Percentiles rank a stretch among this genome's conserved stretches.
These are phyloP conservation scores for Capronia epimyces DNA, from an alignment of 2,329 filamentous ascomycete species.

Conservation along the genomic window DNA sequence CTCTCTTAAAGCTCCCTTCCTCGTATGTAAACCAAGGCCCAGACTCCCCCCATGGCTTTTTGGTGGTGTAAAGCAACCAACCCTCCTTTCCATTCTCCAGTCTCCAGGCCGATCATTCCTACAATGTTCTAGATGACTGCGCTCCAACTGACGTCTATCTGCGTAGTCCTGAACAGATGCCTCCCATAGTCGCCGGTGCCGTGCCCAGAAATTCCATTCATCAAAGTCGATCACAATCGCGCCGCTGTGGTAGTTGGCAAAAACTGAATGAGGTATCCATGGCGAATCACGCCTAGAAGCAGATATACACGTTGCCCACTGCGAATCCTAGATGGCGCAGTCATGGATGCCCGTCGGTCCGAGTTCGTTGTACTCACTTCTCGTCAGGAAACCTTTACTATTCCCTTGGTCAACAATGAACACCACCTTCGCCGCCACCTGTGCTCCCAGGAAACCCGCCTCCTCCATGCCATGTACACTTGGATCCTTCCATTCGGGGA, in stretches of 20 bases:
- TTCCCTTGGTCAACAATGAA: slow-evolving; percentile 64
- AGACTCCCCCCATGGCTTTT: no score
- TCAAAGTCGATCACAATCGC: neutral
- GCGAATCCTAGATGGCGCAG: slow-evolving; percentile 35
- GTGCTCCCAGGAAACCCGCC: slow-evolving; percentile 76
- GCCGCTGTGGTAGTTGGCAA: no score
- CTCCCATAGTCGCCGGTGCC: neutral
- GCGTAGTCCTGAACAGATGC: neutral
- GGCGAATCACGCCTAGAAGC: neutral
- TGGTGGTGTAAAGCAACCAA: no score
- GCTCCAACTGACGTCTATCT: neutral
- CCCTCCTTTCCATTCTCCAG: neutral
- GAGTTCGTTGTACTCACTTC: slow-evolving; percentile 63
- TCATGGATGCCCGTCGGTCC: slow-evolving; percentile 62
- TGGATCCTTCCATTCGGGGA: slow-evolving; percentile 83
- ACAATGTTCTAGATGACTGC: neutral
- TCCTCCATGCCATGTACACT: slow-evolving; percentile 62
- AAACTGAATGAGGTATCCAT: no score
- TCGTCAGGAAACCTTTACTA: slow-evolving; percentile 63
- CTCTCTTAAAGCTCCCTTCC: no score
- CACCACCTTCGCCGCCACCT: slow-evolving; percentile 73
- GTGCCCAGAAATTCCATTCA: neutral
- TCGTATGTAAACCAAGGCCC: no score
- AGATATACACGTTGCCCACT: neutral
- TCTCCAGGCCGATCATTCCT: neutral